phyloP scores from a whole-genome alignment of 164 flowering plant genomes.

The Vitis riparia region DNA sequence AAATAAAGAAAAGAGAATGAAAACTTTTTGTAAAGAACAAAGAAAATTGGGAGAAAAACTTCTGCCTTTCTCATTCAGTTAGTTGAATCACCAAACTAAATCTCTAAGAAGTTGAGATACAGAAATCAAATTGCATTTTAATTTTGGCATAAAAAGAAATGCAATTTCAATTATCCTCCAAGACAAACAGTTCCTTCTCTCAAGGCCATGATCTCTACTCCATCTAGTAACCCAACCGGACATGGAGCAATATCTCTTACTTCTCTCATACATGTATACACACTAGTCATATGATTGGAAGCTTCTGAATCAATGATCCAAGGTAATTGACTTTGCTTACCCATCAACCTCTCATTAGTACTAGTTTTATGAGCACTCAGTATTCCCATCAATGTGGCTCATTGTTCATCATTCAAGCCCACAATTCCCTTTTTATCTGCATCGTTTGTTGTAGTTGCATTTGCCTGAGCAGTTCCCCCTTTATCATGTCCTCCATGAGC shows the following conservation, averaged over 20 bases:
- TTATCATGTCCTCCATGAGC: no score
- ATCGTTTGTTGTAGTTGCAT: no score
- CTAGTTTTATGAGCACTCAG: not conserved
- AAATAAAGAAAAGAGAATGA: no score
- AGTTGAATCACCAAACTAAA: not conserved
- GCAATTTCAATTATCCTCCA: not conserved
- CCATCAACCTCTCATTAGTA: not conserved
- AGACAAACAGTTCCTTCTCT: conserved; percentile 1
- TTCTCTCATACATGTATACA: not conserved
- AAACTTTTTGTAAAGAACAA: not conserved
- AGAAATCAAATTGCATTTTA: conserved; percentile 13
- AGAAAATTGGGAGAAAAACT: no score
- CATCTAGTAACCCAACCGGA: conserved; percentile 1
- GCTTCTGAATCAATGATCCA: conserved; percentile 14
- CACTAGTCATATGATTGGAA: conserved; percentile 9
- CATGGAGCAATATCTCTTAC: not conserved
- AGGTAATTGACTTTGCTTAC: not conserved
- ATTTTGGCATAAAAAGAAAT: conserved; percentile 8
- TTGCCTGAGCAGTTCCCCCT: no score
- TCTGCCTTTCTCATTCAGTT: not conserved
- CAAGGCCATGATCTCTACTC: not conserved
- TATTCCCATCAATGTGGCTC: not conserved
- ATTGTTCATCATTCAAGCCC: not conserved
- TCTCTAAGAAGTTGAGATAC: conserved; percentile 1
- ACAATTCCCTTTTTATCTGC: not conserved